Evolutionary conservation across 148 eudicot genomes (phyloP).

Genomic region (Heliosperma pusillum): DNA sequence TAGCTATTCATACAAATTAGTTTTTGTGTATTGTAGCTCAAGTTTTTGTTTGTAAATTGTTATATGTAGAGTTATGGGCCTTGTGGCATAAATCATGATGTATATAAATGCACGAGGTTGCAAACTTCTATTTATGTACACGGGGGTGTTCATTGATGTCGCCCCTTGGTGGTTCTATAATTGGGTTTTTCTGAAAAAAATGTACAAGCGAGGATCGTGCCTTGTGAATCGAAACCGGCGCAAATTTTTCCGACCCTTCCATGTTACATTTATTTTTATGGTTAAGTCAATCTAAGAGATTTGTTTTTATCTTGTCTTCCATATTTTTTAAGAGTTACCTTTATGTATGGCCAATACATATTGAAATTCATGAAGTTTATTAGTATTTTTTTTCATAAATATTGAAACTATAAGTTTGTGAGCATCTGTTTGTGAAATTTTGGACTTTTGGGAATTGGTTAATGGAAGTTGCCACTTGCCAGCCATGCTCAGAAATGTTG

Average conservation of each 20-base stretch:
- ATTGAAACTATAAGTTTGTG: not conserved
- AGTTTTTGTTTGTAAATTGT: not conserved
- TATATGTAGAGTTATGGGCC: not conserved
- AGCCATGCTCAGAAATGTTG: not conserved
- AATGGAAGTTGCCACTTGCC: not conserved
- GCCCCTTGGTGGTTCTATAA: not conserved
- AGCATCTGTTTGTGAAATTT: not conserved
- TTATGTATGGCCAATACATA: not conserved
- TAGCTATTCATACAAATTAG: not conserved
- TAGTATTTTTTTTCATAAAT: not conserved
- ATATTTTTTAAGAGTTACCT: not conserved
- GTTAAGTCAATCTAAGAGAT: not conserved
- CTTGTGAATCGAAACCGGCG: not conserved
- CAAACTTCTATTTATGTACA: too few species aligned
- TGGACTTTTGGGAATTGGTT: not conserved
- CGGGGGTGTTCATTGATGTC: not conserved
- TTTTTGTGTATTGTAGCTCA: not conserved
- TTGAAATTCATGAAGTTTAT: not conserved
- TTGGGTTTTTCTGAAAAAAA: not conserved
- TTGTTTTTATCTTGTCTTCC: not conserved
- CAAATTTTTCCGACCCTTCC: not conserved
- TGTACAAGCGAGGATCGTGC: not conserved
- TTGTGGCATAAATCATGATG: not conserved
- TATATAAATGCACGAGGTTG: not conserved
- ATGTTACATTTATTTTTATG: not conserved